Evolutionary conservation across 805 yeast genomes (phyloP).

Genomic region (Ogataea wickerhamii): DNA sequence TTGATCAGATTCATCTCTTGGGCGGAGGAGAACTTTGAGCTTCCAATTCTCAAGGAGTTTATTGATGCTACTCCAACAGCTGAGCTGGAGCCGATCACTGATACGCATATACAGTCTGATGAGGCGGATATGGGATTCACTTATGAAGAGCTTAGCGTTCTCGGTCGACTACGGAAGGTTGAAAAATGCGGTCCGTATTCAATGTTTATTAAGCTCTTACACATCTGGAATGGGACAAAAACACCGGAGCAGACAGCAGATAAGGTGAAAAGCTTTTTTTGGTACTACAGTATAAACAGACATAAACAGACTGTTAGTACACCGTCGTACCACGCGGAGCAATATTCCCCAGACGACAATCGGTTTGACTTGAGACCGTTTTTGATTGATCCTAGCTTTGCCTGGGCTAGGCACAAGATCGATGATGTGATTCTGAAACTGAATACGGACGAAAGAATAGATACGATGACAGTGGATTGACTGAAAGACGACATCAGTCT

Average conservation of each 20-base stretch:
- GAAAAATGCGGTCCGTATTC: constrained; percentile 96
- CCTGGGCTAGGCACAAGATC: constrained; percentile 87
- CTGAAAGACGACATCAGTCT: too few species aligned
- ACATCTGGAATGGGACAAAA: constrained; percentile 85
- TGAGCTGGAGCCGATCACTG: constrained; percentile 94
- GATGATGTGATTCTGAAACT: constrained; percentile 69
- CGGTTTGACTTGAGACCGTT: constrained; percentile 96
- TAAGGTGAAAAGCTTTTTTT: constrained; percentile 89
- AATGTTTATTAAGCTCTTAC: constrained; percentile 85
- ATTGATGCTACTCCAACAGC: constrained; percentile 96
- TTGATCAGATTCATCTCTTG: constrained; percentile 80
- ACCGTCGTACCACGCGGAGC: constrained; percentile 97
- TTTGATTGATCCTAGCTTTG: constrained; percentile 81
- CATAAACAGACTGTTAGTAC: constrained; percentile 98
- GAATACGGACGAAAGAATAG: constrained; percentile 36
- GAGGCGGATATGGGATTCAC: constrained; percentile 99
- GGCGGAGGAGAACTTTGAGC: constrained; percentile 62
- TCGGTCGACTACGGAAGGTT: constrained; percentile 88
- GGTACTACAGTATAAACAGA: constrained; percentile 90
- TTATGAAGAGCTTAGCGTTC: constrained; percentile 85
- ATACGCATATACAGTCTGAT: constrained; percentile 89
- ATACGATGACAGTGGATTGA: constrained; percentile 44
- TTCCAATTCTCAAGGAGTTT: constrained; percentile 77
- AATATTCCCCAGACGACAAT: constrained; percentile 96
- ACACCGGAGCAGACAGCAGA: constrained; percentile 84